Percentiles rank a stretch among this genome's conserved stretches.
These are phyloP conservation scores for Carex kokanica DNA, from an alignment of 176 grass and related monocot genomes.

Conservation along the genomic window DNA sequence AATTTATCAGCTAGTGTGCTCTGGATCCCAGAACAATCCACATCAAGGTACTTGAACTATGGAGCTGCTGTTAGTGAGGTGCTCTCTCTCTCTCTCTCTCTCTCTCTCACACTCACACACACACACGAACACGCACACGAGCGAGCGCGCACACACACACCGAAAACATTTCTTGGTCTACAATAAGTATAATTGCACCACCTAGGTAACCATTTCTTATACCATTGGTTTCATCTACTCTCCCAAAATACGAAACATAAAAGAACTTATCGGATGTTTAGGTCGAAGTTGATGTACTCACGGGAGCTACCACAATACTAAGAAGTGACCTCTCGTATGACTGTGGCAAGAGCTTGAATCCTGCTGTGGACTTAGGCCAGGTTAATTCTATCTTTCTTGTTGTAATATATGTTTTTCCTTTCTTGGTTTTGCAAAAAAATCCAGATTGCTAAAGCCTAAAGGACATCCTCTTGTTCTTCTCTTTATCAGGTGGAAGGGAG, in stretches of 20 bases:
- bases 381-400: slow-evolving; percentile 24
- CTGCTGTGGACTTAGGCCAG: slow-evolving; percentile 85
- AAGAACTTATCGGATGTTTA: slow-evolving; percentile 14
- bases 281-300: slow-evolving; percentile 75
- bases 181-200: not conserved
- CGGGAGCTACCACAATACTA: slow-evolving; percentile 64
- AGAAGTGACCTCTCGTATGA: slow-evolving; percentile 66
- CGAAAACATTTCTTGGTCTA: not conserved
- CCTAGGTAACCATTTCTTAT: not conserved
- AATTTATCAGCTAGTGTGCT: slow-evolving; percentile 54
- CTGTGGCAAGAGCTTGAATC: slow-evolving; percentile 79
- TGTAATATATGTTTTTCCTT: not conserved
- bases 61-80: slow-evolving; percentile 74
- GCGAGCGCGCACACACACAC: too few relatives aligned
- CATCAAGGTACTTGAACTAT: slow-evolving; percentile 59
- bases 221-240: not conserved
- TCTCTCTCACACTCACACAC: not conserved
- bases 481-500: slow-evolving; percentile 48
- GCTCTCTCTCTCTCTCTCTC: not conserved
- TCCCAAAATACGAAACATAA: not conserved
- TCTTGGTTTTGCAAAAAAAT: not conserved
- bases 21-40: slow-evolving; percentile 47
- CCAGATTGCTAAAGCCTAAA: not conserved
- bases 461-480: not conserved
- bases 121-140: too few relatives aligned